phyloP scores from a whole-genome alignment of 352 stramenopile species.

The Thalassiosira exigua region DNA sequence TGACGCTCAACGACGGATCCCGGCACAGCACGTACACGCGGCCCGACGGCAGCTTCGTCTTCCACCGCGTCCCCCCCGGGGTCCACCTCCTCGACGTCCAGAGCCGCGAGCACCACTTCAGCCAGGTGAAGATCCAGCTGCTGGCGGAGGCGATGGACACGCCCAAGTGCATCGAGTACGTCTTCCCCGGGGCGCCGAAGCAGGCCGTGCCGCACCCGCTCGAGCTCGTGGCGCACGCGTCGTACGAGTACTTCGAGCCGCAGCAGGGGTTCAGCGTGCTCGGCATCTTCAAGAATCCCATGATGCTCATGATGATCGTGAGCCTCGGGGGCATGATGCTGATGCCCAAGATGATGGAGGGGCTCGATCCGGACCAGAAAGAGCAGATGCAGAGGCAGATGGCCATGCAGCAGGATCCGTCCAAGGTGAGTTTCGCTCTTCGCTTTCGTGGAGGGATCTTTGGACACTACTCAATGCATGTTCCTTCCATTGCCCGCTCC shows the following conservation, averaged over 20 bases:
- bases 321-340: conserved; percentile 80
- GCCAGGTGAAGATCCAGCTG: conserved; percentile 85
- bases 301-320: conserved; percentile 86
- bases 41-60: conserved; percentile 77
- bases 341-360: conserved; percentile 86
- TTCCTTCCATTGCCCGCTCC: background rate
- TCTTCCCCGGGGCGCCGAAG: conserved; percentile 80
- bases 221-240: conserved; percentile 75
- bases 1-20: conserved; percentile 83
- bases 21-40: conserved; percentile 73
- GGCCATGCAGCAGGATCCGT: conserved; percentile 79
- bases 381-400: conserved; percentile 82
- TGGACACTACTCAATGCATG: background rate
- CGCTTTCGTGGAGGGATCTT: background rate
- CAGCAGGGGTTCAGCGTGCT: conserved; percentile 70
- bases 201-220: conserved; percentile 74
- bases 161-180: conserved; percentile 85
- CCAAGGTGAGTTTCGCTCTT: conserved; percentile 58
- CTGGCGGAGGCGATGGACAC: conserved; percentile 67
- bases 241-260: conserved; percentile 80
- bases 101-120: conserved; percentile 76
- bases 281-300: conserved; percentile 83
- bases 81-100: conserved; percentile 85
- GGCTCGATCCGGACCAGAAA: conserved; percentile 83
- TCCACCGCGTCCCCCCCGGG: conserved; percentile 80